phyloP scores from a whole-genome alignment of 257 asterid species.

The Solanum rostratum region DNA sequence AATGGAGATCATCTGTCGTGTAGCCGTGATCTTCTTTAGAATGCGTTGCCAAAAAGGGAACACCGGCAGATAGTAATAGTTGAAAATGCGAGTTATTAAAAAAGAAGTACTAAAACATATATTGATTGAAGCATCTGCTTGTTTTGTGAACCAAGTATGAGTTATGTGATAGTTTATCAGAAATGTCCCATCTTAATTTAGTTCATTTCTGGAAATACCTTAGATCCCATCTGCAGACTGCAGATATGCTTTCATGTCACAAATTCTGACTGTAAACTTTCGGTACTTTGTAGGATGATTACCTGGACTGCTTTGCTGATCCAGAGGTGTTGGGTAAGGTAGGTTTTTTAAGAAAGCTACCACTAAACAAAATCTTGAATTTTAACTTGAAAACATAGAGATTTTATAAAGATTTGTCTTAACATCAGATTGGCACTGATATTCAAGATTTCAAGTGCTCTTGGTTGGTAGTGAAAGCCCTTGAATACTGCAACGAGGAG shows the following conservation, averaged over 20 bases:
- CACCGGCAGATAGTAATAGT: background rate
- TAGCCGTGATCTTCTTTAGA: background rate
- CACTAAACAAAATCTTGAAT: background rate
- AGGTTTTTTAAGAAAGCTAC: background rate
- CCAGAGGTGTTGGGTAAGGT: conserved; percentile 35
- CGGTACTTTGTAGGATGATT: conserved; percentile 24
- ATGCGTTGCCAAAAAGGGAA: background rate
- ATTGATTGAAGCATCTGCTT: background rate
- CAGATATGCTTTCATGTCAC: background rate
- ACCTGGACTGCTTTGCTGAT: conserved; percentile 35
- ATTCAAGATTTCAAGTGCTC: conserved; percentile 36
- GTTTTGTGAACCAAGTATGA: background rate
- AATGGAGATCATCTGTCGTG: background rate
- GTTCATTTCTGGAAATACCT: background rate
- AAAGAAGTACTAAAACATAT: background rate
- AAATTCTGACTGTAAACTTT: background rate
- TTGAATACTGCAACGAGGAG: conserved; percentile 18
- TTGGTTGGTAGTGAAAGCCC: conserved; percentile 32
- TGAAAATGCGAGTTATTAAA: background rate
- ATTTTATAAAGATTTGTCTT: background rate
- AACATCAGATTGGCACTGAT: conserved; percentile 14
- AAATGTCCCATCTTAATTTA: background rate
- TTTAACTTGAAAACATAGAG: background rate
- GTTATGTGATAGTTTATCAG: background rate
- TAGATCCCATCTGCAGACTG: background rate